Base-by-base conservation (phyloP, 2,329 filamentous ascomycete species). In the Pyrenophora seminiperda region DNA sequence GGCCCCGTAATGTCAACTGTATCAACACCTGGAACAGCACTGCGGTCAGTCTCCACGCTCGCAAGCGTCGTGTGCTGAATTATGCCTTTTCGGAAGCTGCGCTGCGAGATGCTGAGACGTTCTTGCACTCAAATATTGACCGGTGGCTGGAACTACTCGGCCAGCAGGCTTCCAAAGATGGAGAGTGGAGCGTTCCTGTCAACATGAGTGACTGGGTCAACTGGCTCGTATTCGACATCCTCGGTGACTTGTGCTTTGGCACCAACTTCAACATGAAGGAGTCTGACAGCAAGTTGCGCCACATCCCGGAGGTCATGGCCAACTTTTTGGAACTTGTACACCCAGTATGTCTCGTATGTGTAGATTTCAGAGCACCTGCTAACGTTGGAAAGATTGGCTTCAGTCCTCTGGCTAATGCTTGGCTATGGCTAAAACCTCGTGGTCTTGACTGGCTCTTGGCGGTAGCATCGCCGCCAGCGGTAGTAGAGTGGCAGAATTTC, bases 171-270 rank as follows among this genome's bases (percentile, higher is more conserved):
- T 27, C 52, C 5, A 56, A 47, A 13, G 33, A 45, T 15, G 50
- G 46, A 9, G 53, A 54, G 22, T 61, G 58, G 59, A 51, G 50
- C 0, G 22, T 41, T 7, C 37, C 58, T 10, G 36, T 59, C 24
- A 53, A 63, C 36, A 62, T 65, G 56, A 41, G 46, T 19, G 54
- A 61, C 19, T 59, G 52, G 48, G 45, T 60, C 30, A 61, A 70
- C 31, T 76, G 67, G 52, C 64, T 79, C 29, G 68, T 73, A 15
- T 75, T 79, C 51, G 77, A 80, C 44, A 72, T 79, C 39, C 76
- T 80, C 58, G 74, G 74, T 19, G 75, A 77, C 41, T 59, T 76
- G 7, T 70, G 66, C 46, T 72, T 75, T 50, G 72, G 71, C 7
- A 67, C 72, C 49, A 55, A 63, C 24, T 73, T 76, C 53, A 56